Evolutionary conservation across 208 protist genomes (phyloP).

Genomic region (Leishmania aethiopica): DNA sequence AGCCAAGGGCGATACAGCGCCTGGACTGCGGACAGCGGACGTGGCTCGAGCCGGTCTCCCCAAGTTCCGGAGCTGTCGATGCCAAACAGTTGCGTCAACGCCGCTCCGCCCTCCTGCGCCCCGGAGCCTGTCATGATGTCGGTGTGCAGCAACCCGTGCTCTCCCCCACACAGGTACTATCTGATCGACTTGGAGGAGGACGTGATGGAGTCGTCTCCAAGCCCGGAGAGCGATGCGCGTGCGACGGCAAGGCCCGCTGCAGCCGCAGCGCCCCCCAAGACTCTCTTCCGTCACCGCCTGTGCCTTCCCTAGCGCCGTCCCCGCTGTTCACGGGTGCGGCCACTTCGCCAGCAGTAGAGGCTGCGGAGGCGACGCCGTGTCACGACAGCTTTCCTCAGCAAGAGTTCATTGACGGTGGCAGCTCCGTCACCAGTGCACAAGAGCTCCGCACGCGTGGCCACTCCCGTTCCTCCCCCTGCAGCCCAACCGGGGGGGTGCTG

Average conservation of each 20-base stretch:
- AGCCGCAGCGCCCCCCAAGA: too few species aligned
- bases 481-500: not conserved
- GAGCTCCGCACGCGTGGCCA: constrained; percentile 12
- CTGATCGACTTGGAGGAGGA: constrained; percentile 2
- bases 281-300: not conserved
- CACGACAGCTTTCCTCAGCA: not conserved
- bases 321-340: not conserved
- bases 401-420: not conserved
- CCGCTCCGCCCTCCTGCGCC: constrained; percentile 24
- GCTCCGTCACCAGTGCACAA: constrained; percentile 5
- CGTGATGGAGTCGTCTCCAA: constrained; percentile 10
- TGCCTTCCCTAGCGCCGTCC: not conserved
- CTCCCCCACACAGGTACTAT: not conserved
- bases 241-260: not conserved
- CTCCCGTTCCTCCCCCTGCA: constrained; percentile 9
- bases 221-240: constrained; percentile 7
- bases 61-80: constrained; percentile 26
- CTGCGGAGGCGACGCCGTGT: not conserved
- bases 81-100: not conserved
- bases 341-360: not conserved
- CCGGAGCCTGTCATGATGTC: constrained; percentile 11
- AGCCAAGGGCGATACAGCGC: constrained; percentile 19
- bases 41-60: constrained; percentile 23
- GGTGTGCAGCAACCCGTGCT: not conserved
- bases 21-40: constrained; percentile 18